Evolutionary conservation across 202 grass and related monocot genomes (phyloP).

Genomic region (Alloteropsis angusta): DNA sequence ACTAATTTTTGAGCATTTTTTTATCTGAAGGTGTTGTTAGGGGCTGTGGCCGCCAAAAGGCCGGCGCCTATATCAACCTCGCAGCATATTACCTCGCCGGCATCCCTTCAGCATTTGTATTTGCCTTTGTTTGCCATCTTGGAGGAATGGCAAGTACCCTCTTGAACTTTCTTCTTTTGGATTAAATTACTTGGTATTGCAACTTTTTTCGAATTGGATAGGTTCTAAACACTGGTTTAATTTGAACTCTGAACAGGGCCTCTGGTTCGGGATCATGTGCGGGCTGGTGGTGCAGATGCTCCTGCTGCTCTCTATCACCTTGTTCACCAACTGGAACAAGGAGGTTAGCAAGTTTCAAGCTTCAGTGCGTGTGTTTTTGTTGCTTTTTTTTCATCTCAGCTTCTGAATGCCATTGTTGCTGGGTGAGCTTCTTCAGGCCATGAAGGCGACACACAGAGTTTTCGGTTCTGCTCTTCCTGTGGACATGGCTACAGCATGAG

Average conservation of each 20-base stretch:
- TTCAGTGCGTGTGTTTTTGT: neutral
- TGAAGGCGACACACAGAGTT: constrained; percentile 41
- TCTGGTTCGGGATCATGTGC: constrained; percentile 62
- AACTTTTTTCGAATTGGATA: neutral
- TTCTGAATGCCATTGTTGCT: neutral
- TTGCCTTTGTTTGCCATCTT: too few species aligned
- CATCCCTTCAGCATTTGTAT: neutral
- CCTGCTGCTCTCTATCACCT: constrained; percentile 25
- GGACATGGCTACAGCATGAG: neutral
- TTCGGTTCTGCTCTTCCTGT: constrained; percentile 21
- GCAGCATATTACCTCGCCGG: constrained; percentile 39
- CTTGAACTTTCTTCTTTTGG: too few species aligned
- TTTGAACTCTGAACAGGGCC: constrained; percentile 32
- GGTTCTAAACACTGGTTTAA: neutral
- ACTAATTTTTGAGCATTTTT: too few species aligned
- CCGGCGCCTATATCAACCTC: constrained; percentile 47
- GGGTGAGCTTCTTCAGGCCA: constrained; percentile 21
- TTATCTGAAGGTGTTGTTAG: neutral
- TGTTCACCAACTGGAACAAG: constrained; percentile 36
- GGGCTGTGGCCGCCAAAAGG: constrained; percentile 53
- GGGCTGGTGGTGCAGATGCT: constrained; percentile 40
- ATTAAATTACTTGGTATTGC: neutral
- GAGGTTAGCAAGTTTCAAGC: neutral
- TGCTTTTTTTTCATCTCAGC: too few species aligned
- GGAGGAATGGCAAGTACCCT: too few species aligned